Evolutionary conservation across 495 filamentous ascomycete genomes (phyloP).

Genomic region (Podospora conica): DNA sequence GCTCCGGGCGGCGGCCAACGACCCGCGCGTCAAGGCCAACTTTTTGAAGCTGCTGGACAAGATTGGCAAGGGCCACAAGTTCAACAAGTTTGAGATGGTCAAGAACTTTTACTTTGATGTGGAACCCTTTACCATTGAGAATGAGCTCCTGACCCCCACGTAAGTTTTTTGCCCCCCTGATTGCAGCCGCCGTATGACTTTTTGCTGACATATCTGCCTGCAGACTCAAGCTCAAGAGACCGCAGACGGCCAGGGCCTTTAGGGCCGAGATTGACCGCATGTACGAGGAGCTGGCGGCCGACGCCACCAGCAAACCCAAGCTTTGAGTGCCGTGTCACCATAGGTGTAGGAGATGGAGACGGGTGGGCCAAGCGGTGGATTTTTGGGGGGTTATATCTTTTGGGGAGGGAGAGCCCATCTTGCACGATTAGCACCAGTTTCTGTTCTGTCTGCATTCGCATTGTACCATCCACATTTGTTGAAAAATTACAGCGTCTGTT

Average conservation of each 20-base stretch:
- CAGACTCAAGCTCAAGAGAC: conserved; percentile 92
- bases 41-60: conserved; percentile 74
- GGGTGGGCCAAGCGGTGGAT: not conserved
- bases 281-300: conserved; percentile 60
- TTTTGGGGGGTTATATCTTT: not conserved
- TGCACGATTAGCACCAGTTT: not conserved
- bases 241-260: conserved; percentile 75
- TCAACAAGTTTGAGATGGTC: conserved; percentile 84
- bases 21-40: conserved; percentile 63
- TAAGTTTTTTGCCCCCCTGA: conserved; percentile 47
- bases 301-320: conserved; percentile 34
- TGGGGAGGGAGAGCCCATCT: not conserved
- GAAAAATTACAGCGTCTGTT: not conserved
- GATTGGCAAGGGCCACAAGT: conserved; percentile 76
- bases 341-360: not conserved
- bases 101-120: conserved; percentile 66
- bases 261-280: conserved; percentile 67
- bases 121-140: conserved; percentile 92
- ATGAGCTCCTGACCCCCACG: conserved; percentile 93
- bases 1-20: conserved; percentile 57
- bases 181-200: not conserved
- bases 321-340: conserved; percentile 25
- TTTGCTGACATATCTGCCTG: conserved; percentile 1
- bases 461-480: not conserved
- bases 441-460: not conserved